phyloP scores from a whole-genome alignment of 2,329 filamentous ascomycete species.

The Fusarium aywerte region DNA sequence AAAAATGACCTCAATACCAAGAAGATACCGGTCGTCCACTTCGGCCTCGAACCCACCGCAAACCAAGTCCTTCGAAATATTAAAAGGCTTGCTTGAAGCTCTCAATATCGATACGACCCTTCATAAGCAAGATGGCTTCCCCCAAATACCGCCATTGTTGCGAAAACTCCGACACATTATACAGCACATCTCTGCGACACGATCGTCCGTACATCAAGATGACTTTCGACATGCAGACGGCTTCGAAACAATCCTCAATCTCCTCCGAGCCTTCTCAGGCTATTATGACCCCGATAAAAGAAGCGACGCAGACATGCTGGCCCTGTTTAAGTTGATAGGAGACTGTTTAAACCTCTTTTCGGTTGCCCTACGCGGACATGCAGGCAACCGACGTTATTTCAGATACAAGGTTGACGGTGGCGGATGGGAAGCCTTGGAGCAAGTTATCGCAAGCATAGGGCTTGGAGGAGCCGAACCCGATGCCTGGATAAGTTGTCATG shows the following conservation, averaged over 20 bases:
- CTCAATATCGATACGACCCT: conserved; percentile 52
- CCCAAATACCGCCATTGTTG: conserved; percentile 60
- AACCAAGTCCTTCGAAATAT: conserved; percentile 70
- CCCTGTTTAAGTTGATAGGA: conserved; percentile 76
- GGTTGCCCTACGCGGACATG: conserved; percentile 78
- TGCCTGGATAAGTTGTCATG: conserved; percentile 72
- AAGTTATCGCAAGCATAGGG: conserved; percentile 75
- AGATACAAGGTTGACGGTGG: conserved; percentile 77
- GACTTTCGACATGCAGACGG: conserved; percentile 84
- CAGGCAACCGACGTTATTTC: conserved; percentile 91
- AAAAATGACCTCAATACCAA: conserved; percentile 63
- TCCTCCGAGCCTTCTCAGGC: conserved; percentile 76
- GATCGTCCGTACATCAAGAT: conserved; percentile 71
- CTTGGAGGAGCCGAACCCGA: conserved; percentile 74
- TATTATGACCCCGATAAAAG: conserved; percentile 77
- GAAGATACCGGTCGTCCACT: conserved; percentile 73
- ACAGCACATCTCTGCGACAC: conserved; percentile 66
- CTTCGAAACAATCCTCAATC: conserved; percentile 77
- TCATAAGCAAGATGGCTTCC: conserved; percentile 56
- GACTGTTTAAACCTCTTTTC: conserved; percentile 78
- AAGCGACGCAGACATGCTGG: conserved; percentile 69
- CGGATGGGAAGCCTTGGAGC: conserved; percentile 82
- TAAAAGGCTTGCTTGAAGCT: conserved; percentile 65
- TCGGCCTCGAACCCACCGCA: conserved; percentile 67
- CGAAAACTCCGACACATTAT: conserved; percentile 72